Percentiles rank a stretch among this genome's conserved stretches.
These are phyloP conservation scores for Dimocarpus longan DNA, from an alignment of 345 rosid genomes.

Conservation along the genomic window DNA sequence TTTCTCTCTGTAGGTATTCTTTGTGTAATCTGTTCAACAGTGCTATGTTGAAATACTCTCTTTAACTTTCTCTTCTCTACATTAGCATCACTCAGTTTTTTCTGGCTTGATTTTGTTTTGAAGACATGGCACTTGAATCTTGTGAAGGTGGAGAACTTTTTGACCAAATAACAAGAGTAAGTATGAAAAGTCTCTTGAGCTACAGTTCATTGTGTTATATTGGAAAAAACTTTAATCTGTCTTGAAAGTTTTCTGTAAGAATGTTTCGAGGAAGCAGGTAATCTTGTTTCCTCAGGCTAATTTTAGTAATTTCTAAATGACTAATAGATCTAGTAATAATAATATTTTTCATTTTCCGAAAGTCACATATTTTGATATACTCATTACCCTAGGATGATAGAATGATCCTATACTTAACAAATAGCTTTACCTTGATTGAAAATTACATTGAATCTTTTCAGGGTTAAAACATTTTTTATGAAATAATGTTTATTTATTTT, in stretches of 20 bases:
- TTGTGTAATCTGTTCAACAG: slow-evolving; percentile 11
- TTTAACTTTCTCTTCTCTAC: slow-evolving; percentile 2
- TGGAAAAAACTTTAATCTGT: slow-evolving; percentile 9
- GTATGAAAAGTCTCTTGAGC: slow-evolving; percentile 21
- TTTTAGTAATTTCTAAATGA: background rate
- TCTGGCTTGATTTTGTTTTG: slow-evolving; percentile 30
- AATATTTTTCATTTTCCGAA: background rate
- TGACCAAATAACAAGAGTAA: slow-evolving; percentile 96
- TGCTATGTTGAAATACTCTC: slow-evolving; percentile 2
- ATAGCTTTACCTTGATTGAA: background rate
- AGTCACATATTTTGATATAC: background rate
- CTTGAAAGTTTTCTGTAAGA: background rate
- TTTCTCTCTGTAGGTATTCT: slow-evolving; percentile 77
- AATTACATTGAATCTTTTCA: background rate
- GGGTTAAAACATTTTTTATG: background rate
- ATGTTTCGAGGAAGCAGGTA: background rate
- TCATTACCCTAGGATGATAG: background rate
- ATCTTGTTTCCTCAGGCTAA: background rate
- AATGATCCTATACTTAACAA: background rate
- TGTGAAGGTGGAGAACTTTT: slow-evolving; percentile 99
- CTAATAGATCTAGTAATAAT: background rate
- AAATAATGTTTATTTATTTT: background rate
- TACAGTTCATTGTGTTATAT: slow-evolving; percentile 8
- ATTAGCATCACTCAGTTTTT: slow-evolving; percentile 1
- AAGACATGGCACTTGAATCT: slow-evolving; percentile 99